phyloP scores from a whole-genome alignment of 1,139 yeast species.

The Hyphopichia buzzinii region DNA sequence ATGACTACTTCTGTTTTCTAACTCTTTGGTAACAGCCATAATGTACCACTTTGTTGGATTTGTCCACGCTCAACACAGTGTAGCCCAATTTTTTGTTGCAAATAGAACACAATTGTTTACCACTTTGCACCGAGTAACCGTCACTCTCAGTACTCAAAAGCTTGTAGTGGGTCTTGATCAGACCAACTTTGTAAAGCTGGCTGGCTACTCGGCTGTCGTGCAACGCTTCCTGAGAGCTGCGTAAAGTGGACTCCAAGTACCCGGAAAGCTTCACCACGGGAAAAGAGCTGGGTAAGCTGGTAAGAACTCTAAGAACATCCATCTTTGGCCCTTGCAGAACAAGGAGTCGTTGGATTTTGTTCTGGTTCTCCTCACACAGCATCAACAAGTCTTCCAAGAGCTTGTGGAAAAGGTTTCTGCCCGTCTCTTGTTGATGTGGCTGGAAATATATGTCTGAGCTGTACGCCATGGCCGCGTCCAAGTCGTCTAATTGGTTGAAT shows the following conservation, averaged over 20 bases:
- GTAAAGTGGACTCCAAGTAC: conserved; percentile 49
- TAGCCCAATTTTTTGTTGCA: conserved; percentile 65
- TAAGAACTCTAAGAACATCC: conserved; percentile 49
- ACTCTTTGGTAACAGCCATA: conserved; percentile 52
- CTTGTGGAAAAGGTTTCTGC: conserved; percentile 38
- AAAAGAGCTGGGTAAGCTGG: conserved; percentile 50
- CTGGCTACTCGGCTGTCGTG: conserved; percentile 28
- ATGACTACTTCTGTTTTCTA: neutral
- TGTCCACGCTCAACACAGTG: conserved; percentile 56
- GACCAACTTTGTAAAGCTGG: conserved; percentile 38
- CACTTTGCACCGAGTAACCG: conserved; percentile 33
- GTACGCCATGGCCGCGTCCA: conserved; percentile 56
- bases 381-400: conserved; percentile 38
- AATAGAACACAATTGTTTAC: conserved; percentile 49
- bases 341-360: conserved; percentile 44
- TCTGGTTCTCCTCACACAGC: conserved; percentile 28
- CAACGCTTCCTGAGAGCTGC: conserved; percentile 25
- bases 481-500: conserved; percentile 57
- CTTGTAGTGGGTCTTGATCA: conserved; percentile 31
- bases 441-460: conserved; percentile 50
- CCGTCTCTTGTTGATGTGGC: conserved; percentile 34
- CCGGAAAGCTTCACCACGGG: conserved; percentile 42
- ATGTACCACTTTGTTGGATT: conserved; percentile 58
- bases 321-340: conserved; percentile 52
- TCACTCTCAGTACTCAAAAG: conserved; percentile 37